Percentiles rank a stretch among this genome's conserved stretches.
phyloP scores from a whole-genome alignment of 2,329 filamentous ascomycete genomes.

The Neobulgaria alba region DNA sequence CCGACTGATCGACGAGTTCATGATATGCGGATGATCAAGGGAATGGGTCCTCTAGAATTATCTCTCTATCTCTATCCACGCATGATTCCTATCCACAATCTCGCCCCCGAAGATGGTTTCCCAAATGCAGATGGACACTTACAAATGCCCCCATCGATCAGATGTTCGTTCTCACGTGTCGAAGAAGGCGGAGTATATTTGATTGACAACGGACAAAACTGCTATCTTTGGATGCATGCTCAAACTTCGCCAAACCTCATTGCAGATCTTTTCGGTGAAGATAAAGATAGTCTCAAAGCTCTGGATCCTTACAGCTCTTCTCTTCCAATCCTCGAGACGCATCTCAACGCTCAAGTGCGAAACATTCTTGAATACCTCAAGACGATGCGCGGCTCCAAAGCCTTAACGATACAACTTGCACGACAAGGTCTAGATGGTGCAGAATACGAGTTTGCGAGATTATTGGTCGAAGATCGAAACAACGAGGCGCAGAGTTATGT shows the following conservation, averaged over 20 bases:
- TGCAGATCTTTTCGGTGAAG: constrained; percentile 80
- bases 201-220: constrained; percentile 89
- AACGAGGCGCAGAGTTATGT: constrained; percentile 98
- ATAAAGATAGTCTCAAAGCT: constrained; percentile 58
- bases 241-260: constrained; percentile 90
- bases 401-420: constrained; percentile 80
- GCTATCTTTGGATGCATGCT: constrained; percentile 84
- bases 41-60: constrained; percentile 78
- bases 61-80: constrained; percentile 91
- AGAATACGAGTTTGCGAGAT: constrained; percentile 89
- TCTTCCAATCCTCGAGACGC: constrained; percentile 79
- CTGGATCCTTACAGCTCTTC: constrained; percentile 76
- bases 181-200: constrained; percentile 92
- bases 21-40: constrained; percentile 82
- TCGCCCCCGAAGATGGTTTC: constrained; percentile 82
- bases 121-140: constrained; percentile 80
- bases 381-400: constrained; percentile 74
- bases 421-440: constrained; percentile 88
- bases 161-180: constrained; percentile 77
- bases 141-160: constrained; percentile 69
- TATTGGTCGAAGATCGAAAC: constrained; percentile 89
- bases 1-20: constrained; percentile 84
- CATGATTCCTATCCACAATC: constrained; percentile 85
- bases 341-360: constrained; percentile 87
- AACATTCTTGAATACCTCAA: constrained; percentile 87